Conservation (phyloP, 2,329 filamentous ascomycete species). For the Thielaviopsis euricoi region DNA sequence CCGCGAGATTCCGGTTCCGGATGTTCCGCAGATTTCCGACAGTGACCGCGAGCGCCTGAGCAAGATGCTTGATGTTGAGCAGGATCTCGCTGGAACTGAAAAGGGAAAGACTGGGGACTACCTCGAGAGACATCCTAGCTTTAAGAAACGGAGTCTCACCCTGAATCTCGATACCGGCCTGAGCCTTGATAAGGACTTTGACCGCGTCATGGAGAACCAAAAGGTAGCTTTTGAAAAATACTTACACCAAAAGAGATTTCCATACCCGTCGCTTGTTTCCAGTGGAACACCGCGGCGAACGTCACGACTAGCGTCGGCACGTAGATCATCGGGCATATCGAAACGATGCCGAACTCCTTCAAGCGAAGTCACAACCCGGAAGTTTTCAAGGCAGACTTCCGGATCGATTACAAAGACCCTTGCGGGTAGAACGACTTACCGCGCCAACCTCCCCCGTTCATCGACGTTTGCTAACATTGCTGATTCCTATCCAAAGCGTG, state of each 20-base stretch:
- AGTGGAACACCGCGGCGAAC: not conserved
- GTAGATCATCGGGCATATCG: not conserved
- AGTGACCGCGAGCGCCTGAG: conserved; percentile 38
- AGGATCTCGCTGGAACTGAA: conserved; percentile 20
- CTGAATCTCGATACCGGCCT: conserved; percentile 69
- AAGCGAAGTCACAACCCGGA: not conserved
- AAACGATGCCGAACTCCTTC: not conserved
- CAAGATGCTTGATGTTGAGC: conserved; percentile 30
- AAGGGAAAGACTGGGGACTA: conserved; percentile 21
- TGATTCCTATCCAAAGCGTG: conserved; percentile 56
- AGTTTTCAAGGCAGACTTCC: conserved; percentile 1
- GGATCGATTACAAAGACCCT: not conserved
- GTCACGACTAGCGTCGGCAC: conserved; percentile 4
- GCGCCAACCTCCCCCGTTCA: conserved; percentile 9
- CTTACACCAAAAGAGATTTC: not conserved
- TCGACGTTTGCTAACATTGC: conserved; percentile 43
- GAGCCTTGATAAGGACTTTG: conserved; percentile 82
- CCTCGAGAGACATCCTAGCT: conserved; percentile 49
- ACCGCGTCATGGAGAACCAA: conserved; percentile 87
- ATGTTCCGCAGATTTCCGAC: conserved; percentile 29
- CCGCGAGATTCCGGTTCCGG: conserved; percentile 48
- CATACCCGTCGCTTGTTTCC: not conserved
- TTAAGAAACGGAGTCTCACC: conserved; percentile 70
- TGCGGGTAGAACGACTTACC: not conserved
- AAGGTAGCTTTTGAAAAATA: conserved; percentile 55